Conservation (phyloP, 1,284 basidiomycete genomes). For the Tilletia walkeri region DNA sequence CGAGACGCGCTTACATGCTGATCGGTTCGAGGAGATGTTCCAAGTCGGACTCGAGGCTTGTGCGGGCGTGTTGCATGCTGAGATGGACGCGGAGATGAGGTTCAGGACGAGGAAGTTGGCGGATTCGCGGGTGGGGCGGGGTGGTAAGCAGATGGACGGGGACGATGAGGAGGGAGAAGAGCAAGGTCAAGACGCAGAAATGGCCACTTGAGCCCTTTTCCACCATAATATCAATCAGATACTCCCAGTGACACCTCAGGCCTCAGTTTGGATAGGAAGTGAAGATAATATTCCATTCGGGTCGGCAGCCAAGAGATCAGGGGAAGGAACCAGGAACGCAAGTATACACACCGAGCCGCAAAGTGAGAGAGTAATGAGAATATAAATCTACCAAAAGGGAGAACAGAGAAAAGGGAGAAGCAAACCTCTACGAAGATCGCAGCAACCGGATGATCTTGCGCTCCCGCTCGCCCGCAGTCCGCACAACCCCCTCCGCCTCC, state of each 20-base stretch:
- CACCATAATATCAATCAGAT: no score
- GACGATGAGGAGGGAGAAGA: neutral
- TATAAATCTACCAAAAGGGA: neutral
- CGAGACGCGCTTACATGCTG: slow-evolving; percentile 90
- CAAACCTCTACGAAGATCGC: neutral
- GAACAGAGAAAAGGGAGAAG: neutral
- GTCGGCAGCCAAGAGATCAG: no score
- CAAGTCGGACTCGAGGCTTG: slow-evolving; percentile 71
- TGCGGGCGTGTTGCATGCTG: slow-evolving; percentile 72
- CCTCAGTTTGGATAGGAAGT: neutral
- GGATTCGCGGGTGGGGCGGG: neutral
- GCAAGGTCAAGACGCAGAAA: neutral
- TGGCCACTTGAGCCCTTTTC: neutral
- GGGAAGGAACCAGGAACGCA: no score
- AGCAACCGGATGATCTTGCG: slow-evolving; percentile 43
- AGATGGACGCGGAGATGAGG: slow-evolving; percentile 76
- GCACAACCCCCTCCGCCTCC: slow-evolving; percentile 46
- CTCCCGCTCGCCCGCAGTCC: slow-evolving; percentile 49
- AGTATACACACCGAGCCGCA: neutral
- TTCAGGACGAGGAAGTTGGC: slow-evolving; percentile 61
- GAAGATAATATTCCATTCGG: neutral
- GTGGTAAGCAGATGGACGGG: neutral
- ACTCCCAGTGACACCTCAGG: no score
- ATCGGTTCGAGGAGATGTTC: slow-evolving; percentile 86
- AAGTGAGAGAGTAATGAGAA: neutral